These are phyloP conservation scores for Erodium moschatum DNA, from an alignment of 441 rosid genomes.

Conservation along the genomic window DNA sequence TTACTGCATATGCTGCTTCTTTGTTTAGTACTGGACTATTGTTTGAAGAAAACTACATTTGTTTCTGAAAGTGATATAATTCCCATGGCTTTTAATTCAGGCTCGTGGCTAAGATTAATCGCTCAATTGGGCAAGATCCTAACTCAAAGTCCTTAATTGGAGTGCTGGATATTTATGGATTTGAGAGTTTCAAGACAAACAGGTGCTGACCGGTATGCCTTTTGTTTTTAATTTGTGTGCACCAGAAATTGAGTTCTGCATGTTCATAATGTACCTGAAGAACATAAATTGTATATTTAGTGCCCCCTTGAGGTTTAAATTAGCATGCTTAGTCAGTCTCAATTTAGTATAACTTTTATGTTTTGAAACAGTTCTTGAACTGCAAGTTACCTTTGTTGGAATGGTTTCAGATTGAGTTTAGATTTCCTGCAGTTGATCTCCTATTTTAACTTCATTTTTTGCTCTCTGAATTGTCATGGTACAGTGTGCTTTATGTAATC, in stretches of 20 bases:
- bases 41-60: conserved; percentile 5
- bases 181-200: conserved; percentile 29
- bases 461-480: background rate
- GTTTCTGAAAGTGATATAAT: conserved; percentile 16
- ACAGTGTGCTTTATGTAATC: background rate
- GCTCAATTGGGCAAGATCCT: conserved; percentile 86
- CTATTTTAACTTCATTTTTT: conserved; percentile 4
- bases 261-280: conserved; percentile 22
- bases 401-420: background rate
- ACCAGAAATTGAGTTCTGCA: conserved; percentile 25
- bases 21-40: background rate
- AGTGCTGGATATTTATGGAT: conserved; percentile 82
- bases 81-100: conserved; percentile 35
- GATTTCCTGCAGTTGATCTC: background rate
- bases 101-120: conserved; percentile 81
- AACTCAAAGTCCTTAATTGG: conserved; percentile 74
- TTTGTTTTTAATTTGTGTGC: conserved; percentile 41
- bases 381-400: background rate
- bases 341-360: background rate
- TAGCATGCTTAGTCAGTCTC: background rate
- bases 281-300: conserved; percentile 11
- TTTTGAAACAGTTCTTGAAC: background rate
- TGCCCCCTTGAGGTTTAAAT: conserved; percentile 13
- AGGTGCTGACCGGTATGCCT: conserved; percentile 95
- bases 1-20: conserved; percentile 15